phyloP scores from a whole-genome alignment of 2,329 filamentous ascomycete species.

The Fusarium heterosporum region DNA sequence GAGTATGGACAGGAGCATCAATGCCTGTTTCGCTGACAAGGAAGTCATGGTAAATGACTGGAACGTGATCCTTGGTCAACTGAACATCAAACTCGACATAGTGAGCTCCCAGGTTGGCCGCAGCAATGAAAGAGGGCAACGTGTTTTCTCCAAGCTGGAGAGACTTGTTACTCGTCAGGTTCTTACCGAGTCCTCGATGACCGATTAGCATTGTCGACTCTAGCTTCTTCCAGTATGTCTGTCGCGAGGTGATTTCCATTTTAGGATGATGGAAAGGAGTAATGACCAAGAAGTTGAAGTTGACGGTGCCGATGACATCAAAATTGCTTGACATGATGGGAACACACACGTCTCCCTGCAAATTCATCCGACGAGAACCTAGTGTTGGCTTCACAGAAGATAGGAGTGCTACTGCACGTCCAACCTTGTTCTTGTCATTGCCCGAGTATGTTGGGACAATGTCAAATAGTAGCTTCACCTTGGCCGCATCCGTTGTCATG shows the following conservation, averaged over 20 bases:
- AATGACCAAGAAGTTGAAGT: slow-evolving; percentile 96
- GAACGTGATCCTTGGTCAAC: slow-evolving; percentile 97
- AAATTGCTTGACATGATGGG: slow-evolving; percentile 87
- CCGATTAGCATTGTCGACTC: slow-evolving; percentile 85
- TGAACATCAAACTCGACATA: slow-evolving; percentile 89
- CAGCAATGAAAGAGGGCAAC: slow-evolving; percentile 93
- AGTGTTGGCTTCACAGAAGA: slow-evolving; percentile 86
- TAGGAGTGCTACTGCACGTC: slow-evolving; percentile 87
- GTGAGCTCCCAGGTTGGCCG: slow-evolving; percentile 87
- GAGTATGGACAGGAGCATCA: slow-evolving; percentile 93
- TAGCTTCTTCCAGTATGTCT: slow-evolving; percentile 97
- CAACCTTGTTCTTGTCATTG: slow-evolving; percentile 87
- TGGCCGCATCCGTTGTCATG: slow-evolving; percentile 78
- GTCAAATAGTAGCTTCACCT: slow-evolving; percentile 92
- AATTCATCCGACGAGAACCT: slow-evolving; percentile 86
- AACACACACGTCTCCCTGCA: slow-evolving; percentile 92
- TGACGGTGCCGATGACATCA: slow-evolving; percentile 93
- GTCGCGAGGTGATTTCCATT: slow-evolving; percentile 88
- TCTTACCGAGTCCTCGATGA: slow-evolving; percentile 87
- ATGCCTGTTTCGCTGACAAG: slow-evolving; percentile 97
- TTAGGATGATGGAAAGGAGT: slow-evolving; percentile 95
- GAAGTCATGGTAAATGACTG: slow-evolving; percentile 99
- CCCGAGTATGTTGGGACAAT: slow-evolving; percentile 96
- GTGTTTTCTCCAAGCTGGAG: slow-evolving; percentile 97
- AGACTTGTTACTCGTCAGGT: slow-evolving; percentile 83